Percentiles rank a stretch among this genome's conserved stretches.
phyloP scores from a whole-genome alignment of 2,329 filamentous ascomycete species.

The Myriosclerotinia duriaeana region DNA sequence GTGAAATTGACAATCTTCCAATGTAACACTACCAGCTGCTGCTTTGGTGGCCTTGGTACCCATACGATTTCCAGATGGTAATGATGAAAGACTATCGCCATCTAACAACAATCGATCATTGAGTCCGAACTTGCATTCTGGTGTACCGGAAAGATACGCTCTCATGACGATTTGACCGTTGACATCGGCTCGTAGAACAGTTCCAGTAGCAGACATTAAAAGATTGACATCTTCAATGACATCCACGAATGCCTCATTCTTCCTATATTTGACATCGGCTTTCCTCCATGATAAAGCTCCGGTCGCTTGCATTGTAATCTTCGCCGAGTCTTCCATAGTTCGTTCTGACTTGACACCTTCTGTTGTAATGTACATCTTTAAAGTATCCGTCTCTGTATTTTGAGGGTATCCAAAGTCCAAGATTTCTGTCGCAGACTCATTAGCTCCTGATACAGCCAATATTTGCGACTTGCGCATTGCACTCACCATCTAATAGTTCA shows the following conservation, averaged over 20 bases:
- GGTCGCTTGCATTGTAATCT: constrained; percentile 99
- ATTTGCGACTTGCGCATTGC: background rate
- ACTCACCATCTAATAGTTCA: constrained; percentile 84
- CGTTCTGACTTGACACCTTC: constrained; percentile 94
- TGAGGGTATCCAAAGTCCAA: constrained; percentile 98
- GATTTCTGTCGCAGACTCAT: constrained; percentile 64
- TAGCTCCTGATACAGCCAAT: background rate
- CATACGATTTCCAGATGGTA: constrained; percentile 72
- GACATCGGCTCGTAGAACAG: constrained; percentile 91
- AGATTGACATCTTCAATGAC: constrained; percentile 99
- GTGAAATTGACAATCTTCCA: constrained; percentile 98
- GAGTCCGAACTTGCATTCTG: constrained; percentile 97
- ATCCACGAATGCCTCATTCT: constrained; percentile 99
- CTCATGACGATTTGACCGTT: constrained; percentile 98
- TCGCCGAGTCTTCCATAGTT: constrained; percentile 86
- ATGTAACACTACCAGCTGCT: constrained; percentile 88
- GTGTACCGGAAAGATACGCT: constrained; percentile 92
- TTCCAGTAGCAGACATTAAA: constrained; percentile 96
- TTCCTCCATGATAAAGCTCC: constrained; percentile 96
- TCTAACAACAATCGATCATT: constrained; percentile 95
- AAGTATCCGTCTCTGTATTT: constrained; percentile 96
- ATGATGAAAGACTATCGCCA: constrained; percentile 62
- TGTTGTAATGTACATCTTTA: constrained; percentile 99
- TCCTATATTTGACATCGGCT: constrained; percentile 96
- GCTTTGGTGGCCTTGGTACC: constrained; percentile 91